Percentiles rank a stretch among this genome's conserved stretches.
Conservation (phyloP, 2,329 filamentous ascomycete genomes). For the Zelopaecilomyces penicillatus region DNA sequence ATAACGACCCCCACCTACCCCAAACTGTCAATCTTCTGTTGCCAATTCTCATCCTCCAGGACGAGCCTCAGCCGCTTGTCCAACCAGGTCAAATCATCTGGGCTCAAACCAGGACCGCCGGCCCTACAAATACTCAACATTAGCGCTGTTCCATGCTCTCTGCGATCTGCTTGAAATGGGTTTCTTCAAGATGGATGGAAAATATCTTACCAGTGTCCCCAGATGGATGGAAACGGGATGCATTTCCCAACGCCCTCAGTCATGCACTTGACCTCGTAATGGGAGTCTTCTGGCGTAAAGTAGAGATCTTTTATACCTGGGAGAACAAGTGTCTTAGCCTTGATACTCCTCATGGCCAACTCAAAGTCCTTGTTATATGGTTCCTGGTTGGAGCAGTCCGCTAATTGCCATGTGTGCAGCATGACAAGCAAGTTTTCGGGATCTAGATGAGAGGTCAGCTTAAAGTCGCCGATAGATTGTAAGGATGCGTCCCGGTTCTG, state of each 20-base stretch:
- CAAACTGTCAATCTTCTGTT: slow-evolving; percentile 1
- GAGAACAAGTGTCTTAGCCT: slow-evolving; percentile 62
- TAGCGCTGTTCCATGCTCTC: background rate
- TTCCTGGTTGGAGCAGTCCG: slow-evolving; percentile 59
- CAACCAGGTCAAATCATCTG: slow-evolving; percentile 64
- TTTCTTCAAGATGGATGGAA: background rate
- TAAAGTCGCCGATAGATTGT: background rate
- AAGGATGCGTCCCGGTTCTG: background rate
- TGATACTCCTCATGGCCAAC: slow-evolving; percentile 59
- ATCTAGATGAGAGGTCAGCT: slow-evolving; percentile 29
- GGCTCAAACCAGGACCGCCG: slow-evolving; percentile 62
- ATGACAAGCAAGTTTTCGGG: slow-evolving; percentile 68
- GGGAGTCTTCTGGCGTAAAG: slow-evolving; percentile 72
- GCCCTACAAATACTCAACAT: slow-evolving; percentile 33
- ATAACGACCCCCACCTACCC: background rate
- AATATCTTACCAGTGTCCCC: slow-evolving; percentile 29
- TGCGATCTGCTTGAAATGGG: background rate
- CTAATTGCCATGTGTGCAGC: slow-evolving; percentile 72
- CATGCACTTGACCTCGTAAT: slow-evolving; percentile 57
- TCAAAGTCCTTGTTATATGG: slow-evolving; percentile 61
- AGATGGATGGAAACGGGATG: slow-evolving; percentile 32
- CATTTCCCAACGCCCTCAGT: slow-evolving; percentile 22
- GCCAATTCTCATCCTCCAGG: slow-evolving; percentile 14
- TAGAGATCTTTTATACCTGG: slow-evolving; percentile 70
- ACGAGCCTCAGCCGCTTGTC: slow-evolving; percentile 51